Evolutionary conservation across 1,284 basidiomycete species (phyloP), one percentile per base, ranked within the genome.

Genomic region (Heterobasidion irregulare): DNA sequence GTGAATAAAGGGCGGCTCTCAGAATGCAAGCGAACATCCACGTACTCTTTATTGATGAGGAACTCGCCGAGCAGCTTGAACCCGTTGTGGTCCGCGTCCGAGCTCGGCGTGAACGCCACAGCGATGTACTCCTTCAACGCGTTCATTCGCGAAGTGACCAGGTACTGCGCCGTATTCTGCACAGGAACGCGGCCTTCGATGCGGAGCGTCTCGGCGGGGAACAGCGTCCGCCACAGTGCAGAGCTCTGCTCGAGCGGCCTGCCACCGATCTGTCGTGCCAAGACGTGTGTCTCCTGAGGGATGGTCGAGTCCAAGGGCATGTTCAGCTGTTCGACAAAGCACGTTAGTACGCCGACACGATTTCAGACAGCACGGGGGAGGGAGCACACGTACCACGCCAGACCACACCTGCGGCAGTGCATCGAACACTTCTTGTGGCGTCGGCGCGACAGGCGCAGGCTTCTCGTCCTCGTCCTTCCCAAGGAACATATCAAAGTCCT

Each of bases 171-270:
- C 0, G 89, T 87, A 53, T 78, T 83, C n/a, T 80, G 76, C 4
- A 82, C 81, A 1, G 88, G 83, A 0, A 95, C 91, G 49, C 92
- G 84, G 1, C 92, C 92, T 59, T 91, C 88, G 58, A 92, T 86
- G 50, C 84, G 74, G 32, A 86, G 74, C 45, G 77, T 70, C 46
- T 80, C 76, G 8, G 77, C 70, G n/a, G 88, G 85, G 68, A 92
- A 89, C 36, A 92, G 71, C 0, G 81, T 82, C 57, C 74, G 75
- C 89, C 89, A 92, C 49, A 86, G 75, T 6, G 72, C 66, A 3
- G 86, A 88, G 55, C 76, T 74, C 47, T 67, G 65, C 19, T 72
- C 75, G 36, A 91, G 66, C 3, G 70, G 59, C 50, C 81, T 75
- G 32, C 89, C 89, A 46, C 83, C 89, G 18, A 84, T 71, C 64